phyloP scores from a whole-genome alignment of 148 eudicot genomes.

The Fagopyrum esculentum region DNA sequence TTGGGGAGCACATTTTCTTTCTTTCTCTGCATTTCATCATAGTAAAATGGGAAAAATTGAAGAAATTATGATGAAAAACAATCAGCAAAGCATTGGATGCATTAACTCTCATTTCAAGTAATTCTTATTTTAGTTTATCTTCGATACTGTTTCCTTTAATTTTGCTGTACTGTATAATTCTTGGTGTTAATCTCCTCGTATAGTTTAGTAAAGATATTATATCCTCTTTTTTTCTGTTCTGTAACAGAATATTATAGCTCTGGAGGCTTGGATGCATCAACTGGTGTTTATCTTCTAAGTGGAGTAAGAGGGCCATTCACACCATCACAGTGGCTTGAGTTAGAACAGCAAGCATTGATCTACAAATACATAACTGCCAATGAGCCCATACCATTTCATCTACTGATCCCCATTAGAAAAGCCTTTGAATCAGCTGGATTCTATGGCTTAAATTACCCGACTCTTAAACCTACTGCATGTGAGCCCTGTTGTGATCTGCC shows the following conservation, averaged over 20 bases:
- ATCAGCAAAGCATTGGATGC: neutral
- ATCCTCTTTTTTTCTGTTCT: neutral
- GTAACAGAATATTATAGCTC: conserved; percentile 41
- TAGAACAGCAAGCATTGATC: conserved; percentile 70
- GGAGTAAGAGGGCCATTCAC: conserved; percentile 54
- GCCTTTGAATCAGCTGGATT: conserved; percentile 59
- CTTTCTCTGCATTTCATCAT: conserved; percentile 2
- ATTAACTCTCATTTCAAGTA: neutral
- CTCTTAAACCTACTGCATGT: conserved; percentile 32
- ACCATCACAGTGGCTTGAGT: conserved; percentile 65
- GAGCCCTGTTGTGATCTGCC: neutral
- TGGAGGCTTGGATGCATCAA: conserved; percentile 32
- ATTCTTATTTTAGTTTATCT: neutral
- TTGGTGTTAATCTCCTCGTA: neutral
- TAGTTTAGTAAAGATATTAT: neutral
- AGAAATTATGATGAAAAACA: neutral
- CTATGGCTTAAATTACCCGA: conserved; percentile 22
- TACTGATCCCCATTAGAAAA: conserved; percentile 51
- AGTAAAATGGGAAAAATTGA: neutral
- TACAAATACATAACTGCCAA: conserved; percentile 56
- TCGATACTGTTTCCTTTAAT: neutral
- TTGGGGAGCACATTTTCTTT: neutral
- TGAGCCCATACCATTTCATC: conserved; percentile 46
- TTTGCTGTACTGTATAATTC: neutral
- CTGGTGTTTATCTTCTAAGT: conserved; percentile 25